phyloP scores from a whole-genome alignment of 176 grass and related monocot species.

The Paspalum vaginatum region DNA sequence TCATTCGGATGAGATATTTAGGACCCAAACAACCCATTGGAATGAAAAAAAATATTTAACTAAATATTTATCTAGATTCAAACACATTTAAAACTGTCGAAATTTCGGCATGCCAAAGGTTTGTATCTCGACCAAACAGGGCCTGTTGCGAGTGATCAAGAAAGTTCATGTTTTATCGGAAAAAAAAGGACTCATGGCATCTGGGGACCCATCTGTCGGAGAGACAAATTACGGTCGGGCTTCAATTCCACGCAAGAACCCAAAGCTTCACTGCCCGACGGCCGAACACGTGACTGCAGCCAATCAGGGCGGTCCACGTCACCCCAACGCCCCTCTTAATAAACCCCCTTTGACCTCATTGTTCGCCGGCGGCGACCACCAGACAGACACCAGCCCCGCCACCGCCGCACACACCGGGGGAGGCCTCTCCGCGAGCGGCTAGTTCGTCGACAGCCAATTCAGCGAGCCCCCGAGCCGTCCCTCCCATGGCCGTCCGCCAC shows the following conservation, averaged over 20 bases:
- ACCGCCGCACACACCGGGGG: neutral
- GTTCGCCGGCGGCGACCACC: constrained; percentile 39
- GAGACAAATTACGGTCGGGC: neutral
- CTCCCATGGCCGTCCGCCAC: constrained; percentile 57
- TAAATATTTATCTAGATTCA: too few relatives aligned
- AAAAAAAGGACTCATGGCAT: neutral
- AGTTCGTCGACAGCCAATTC: neutral
- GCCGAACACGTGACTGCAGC: constrained; percentile 50
- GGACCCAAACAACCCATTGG: too few relatives aligned
- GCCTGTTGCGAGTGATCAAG: too few relatives aligned
- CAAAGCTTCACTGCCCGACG: constrained; percentile 18
- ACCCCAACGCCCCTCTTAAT: neutral
- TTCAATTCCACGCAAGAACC: constrained; percentile 12
- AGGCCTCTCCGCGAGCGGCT: neutral
- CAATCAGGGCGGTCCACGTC: constrained; percentile 49
- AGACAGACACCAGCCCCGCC: neutral
- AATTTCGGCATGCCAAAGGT: too few relatives aligned
- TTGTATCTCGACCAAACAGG: too few relatives aligned
- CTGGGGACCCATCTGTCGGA: neutral
- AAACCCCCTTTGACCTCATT: neutral
- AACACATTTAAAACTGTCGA: too few relatives aligned
- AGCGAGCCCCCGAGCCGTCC: neutral
- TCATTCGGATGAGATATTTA: too few relatives aligned
- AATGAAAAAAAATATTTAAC: too few relatives aligned
- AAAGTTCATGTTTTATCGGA: too few relatives aligned